These are phyloP conservation scores for Fusarium anguioides DNA, from an alignment of 2,329 filamentous ascomycete genomes.

Conservation along the genomic window DNA sequence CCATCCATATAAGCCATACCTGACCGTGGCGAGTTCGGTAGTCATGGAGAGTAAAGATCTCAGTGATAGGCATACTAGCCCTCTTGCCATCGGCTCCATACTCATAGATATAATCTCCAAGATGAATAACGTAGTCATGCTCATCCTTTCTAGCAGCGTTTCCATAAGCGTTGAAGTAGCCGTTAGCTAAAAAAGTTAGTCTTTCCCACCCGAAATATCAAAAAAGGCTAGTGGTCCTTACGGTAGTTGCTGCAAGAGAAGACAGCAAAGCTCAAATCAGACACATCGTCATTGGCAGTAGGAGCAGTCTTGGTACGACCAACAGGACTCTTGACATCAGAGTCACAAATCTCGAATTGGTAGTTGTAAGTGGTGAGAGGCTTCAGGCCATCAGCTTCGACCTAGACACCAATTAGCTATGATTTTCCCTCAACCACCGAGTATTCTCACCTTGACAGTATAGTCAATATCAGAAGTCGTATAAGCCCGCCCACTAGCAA, in stretches of 20 bases:
- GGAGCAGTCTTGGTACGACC: conserved; percentile 79
- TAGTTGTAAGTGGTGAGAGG: conserved; percentile 76
- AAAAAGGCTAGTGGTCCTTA: not conserved
- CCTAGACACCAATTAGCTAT: conserved; percentile 50
- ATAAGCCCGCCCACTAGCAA: conserved; percentile 69
- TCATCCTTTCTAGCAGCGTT: conserved; percentile 69
- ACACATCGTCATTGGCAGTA: conserved; percentile 63
- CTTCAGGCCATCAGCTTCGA: conserved; percentile 71
- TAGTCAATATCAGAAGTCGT: conserved; percentile 81
- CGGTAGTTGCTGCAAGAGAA: conserved; percentile 78
- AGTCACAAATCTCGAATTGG: conserved; percentile 75
- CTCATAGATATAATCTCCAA: conserved; percentile 75
- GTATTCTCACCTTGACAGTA: conserved; percentile 70
- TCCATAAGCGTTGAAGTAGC: conserved; percentile 70
- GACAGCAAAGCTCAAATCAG: conserved; percentile 70
- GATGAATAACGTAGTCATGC: conserved; percentile 69
- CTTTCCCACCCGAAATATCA: accelerated
- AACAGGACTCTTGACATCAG: conserved; percentile 68
- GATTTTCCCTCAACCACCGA: accelerated
- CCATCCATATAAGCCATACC: not conserved
- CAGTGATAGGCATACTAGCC: conserved; percentile 39
- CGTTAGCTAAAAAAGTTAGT: conserved; percentile 43
- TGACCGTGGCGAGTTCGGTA: conserved; percentile 54
- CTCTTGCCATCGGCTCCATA: conserved; percentile 44
- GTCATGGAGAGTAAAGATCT: conserved; percentile 49